Percentiles rank a stretch among this genome's conserved stretches.
phyloP scores from a whole-genome alignment of 352 stramenopile species.

The Globisporangium uncinulatum region DNA sequence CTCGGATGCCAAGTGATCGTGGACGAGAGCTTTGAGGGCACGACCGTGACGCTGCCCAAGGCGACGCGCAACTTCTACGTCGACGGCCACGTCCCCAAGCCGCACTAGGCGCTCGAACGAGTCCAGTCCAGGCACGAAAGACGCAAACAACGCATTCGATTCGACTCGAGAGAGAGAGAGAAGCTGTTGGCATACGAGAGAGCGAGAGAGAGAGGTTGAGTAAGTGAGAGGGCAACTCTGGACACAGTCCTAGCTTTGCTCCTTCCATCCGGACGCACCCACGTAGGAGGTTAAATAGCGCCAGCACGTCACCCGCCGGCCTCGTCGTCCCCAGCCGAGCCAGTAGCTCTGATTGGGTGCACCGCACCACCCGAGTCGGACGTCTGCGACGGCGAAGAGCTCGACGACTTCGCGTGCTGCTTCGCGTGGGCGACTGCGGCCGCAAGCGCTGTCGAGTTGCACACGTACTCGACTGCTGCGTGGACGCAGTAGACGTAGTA shows the following conservation, averaged over 20 bases:
- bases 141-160: not conserved
- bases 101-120: constrained; percentile 66
- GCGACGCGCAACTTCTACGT: constrained; percentile 99
- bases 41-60: constrained; percentile 89
- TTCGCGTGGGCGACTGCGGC: not conserved
- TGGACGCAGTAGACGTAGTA: constrained; percentile 89
- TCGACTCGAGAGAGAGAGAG: not conserved
- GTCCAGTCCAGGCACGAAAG: not conserved
- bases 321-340: not conserved
- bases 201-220: too few relatives aligned
- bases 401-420: not conserved
- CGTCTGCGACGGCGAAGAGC: not conserved
- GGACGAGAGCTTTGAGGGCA: constrained; percentile 87
- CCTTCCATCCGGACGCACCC: too few relatives aligned
- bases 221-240: too few relatives aligned
- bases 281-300: too few relatives aligned
- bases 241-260: too few relatives aligned
- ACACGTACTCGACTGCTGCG: constrained; percentile 78
- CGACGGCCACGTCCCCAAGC: constrained; percentile 96
- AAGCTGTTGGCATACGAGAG: too few relatives aligned
- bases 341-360: not conserved
- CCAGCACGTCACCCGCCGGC: not conserved
- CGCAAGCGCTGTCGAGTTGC: constrained; percentile 43
- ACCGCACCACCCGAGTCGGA: not conserved
- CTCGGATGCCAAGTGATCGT: constrained; percentile 91